phyloP scores from a whole-genome alignment of 75 land plant species.

The Pinus taeda region DNA sequence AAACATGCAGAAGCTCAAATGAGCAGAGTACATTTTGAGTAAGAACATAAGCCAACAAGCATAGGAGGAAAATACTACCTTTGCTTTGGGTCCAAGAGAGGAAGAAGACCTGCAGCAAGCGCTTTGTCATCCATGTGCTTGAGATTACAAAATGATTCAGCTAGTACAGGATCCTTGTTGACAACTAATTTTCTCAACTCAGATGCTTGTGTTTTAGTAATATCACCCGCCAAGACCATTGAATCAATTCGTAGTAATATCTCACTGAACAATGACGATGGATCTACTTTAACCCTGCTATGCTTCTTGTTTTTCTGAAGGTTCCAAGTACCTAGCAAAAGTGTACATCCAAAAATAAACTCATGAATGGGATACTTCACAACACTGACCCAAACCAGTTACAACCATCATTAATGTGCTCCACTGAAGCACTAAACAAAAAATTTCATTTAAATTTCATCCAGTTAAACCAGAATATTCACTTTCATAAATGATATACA shows the following conservation, averaged over 20 bases:
- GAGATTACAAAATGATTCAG: slow-evolving; percentile 25
- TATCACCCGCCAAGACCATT: slow-evolving; percentile 21
- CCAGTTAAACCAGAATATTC: not conserved
- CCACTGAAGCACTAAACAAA: not conserved
- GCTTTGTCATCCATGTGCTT: slow-evolving; percentile 16
- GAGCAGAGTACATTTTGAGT: no score
- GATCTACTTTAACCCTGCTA: slow-evolving; percentile 5
- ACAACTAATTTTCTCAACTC: slow-evolving; percentile 18
- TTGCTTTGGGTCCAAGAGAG: slow-evolving; percentile 15
- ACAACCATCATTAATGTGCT: not conserved
- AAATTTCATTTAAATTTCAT: not conserved
- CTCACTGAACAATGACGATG: slow-evolving; percentile 17
- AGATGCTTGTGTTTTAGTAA: slow-evolving; percentile 24
- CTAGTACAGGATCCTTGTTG: slow-evolving; percentile 22
- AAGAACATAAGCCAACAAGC: not conserved
- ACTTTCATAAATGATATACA: not conserved
- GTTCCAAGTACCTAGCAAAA: slow-evolving; percentile 2
- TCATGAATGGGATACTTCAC: not conserved
- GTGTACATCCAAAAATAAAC: slow-evolving; percentile 3
- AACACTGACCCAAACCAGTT: not conserved
- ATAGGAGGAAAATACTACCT: slow-evolving; percentile 12
- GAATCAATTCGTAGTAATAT: slow-evolving; percentile 31
- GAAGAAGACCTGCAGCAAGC: slow-evolving; percentile 28
- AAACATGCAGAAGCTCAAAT: not conserved
- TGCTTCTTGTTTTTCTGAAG: slow-evolving; percentile 6